Evolutionary conservation across 1,139 yeast genomes (phyloP).

Genomic region (Saccharomyces hybrid): DNA sequence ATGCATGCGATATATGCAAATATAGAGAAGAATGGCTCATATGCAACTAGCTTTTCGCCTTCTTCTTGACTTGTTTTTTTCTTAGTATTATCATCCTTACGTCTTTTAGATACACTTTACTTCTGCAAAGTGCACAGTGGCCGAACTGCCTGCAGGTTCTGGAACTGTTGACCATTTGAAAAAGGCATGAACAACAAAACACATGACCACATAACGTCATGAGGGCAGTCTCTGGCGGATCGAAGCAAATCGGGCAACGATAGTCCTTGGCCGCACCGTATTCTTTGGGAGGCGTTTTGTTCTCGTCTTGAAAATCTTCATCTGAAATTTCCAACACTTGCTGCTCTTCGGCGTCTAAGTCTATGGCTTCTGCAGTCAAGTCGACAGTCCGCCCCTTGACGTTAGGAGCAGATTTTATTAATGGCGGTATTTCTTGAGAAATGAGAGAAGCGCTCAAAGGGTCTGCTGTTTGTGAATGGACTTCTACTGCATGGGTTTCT

Average conservation of each 20-base stretch:
- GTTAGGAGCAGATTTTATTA: not conserved
- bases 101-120: conserved; percentile 33
- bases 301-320: conserved; percentile 16
- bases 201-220: conserved; percentile 50
- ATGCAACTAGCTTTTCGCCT: not conserved
- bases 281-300: conserved; percentile 9
- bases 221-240: conserved; percentile 40
- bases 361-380: conserved; percentile 12
- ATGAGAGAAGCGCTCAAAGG: not conserved
- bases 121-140: conserved; percentile 45
- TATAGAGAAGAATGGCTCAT: not conserved
- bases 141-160: conserved; percentile 33
- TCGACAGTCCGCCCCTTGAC: not conserved
- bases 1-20: not conserved
- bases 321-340: conserved; percentile 29
- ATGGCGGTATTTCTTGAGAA: not conserved
- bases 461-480: not conserved
- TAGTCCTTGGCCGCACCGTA: conserved; percentile 32
- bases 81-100: conserved; percentile 26
- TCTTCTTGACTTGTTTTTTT: conserved; percentile 6
- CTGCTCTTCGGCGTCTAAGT: conserved; percentile 21
- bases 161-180: conserved; percentile 42
- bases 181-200: conserved; percentile 45
- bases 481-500: conserved; percentile 3
- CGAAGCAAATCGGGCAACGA: conserved; percentile 48